These are phyloP conservation scores for Zymoseptoria ardabiliae DNA, from an alignment of 2,329 filamentous ascomycete species.

Conservation along the genomic window DNA sequence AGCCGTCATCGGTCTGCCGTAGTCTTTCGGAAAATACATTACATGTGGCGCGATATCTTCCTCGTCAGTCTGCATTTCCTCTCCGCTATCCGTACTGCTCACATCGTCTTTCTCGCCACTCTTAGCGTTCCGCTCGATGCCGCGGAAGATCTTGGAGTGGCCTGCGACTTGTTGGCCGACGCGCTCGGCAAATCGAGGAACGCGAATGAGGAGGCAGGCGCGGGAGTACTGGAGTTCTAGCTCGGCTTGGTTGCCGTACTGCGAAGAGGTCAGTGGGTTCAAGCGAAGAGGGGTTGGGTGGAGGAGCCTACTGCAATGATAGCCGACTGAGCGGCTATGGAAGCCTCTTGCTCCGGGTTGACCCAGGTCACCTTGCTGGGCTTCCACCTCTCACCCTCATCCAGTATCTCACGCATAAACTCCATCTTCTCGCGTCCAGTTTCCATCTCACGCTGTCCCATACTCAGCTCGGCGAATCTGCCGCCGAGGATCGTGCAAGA, in stretches of 20 bases:
- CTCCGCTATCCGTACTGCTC: too few relatives aligned
- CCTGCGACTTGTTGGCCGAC: too few relatives aligned
- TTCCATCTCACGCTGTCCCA: not conserved
- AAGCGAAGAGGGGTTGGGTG: not conserved
- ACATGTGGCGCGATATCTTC: too few relatives aligned
- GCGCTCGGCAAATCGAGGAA: not conserved
- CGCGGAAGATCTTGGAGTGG: too few relatives aligned
- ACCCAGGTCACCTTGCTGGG: not conserved
- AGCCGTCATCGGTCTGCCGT: too few relatives aligned
- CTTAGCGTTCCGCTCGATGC: too few relatives aligned
- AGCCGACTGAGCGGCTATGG: not conserved
- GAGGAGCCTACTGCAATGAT: not conserved
- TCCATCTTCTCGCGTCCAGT: not conserved
- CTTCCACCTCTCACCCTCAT: not conserved
- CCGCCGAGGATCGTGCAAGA: not conserved
- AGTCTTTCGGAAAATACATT: too few relatives aligned
- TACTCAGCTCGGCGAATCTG: not conserved
- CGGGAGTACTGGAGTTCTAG: not conserved
- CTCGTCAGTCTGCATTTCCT: too few relatives aligned
- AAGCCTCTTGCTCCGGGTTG: not conserved
- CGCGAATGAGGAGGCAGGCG: constrained; percentile 2
- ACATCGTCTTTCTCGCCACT: too few relatives aligned
- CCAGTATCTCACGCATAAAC: not conserved
- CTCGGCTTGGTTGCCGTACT: constrained; percentile 2
- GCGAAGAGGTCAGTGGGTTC: not conserved